phyloP scores from a whole-genome alignment of 352 stramenopile genomes.

The Pythium dissimile region DNA sequence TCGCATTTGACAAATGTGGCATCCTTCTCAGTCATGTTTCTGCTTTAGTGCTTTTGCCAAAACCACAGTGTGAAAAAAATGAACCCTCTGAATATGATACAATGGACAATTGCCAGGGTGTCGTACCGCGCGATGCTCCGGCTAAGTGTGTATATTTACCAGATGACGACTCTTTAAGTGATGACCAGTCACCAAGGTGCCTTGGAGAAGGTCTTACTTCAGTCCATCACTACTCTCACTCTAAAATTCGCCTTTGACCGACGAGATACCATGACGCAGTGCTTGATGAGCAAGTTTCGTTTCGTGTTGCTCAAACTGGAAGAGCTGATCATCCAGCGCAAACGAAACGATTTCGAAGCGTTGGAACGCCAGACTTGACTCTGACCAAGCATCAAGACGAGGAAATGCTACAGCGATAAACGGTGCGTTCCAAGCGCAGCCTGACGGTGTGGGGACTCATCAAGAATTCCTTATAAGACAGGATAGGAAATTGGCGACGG shows the following conservation, averaged over 20 bases:
- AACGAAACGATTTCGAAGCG: conserved; percentile 44
- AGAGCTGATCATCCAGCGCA: conserved; percentile 54
- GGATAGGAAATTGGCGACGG: background rate
- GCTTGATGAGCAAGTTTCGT: conserved; percentile 25
- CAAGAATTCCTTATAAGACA: background rate
- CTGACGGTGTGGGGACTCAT: conserved; percentile 66
- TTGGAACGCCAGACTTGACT: conserved; percentile 26
- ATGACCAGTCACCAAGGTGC: no score
- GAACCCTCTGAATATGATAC: background rate
- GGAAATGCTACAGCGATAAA: conserved; percentile 41
- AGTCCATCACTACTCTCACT: no score
- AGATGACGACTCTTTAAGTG: no score
- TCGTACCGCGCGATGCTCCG: no score
- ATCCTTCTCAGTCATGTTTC: no score
- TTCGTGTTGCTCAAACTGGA: conserved; percentile 50
- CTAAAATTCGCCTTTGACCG: background rate
- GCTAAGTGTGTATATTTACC: no score
- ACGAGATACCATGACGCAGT: background rate
- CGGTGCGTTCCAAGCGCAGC: conserved; percentile 34
- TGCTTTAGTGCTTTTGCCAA: no score
- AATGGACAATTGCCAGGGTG: conserved; percentile 1
- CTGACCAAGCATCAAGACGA: conserved; percentile 44
- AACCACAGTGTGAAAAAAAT: background rate
- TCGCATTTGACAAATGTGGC: no score
- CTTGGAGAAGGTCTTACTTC: no score